phyloP scores from a whole-genome alignment of 164 flowering plant species.

The Tetrastigma voinierianum region DNA sequence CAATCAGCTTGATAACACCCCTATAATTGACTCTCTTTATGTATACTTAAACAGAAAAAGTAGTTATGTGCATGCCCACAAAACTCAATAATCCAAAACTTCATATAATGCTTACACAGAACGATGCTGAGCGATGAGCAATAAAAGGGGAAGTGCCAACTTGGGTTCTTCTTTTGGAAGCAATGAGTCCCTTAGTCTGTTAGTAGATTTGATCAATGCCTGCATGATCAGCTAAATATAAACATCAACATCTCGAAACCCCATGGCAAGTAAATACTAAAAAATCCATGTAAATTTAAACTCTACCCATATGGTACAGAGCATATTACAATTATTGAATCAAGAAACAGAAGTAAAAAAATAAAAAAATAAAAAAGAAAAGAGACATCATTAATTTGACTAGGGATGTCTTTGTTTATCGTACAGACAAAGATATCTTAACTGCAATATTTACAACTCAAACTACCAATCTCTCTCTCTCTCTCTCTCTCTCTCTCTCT shows the following conservation, averaged over 20 bases:
- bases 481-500: too few species aligned
- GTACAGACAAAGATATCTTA: too few species aligned
- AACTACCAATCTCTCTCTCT: too few species aligned
- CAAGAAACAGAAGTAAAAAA: background rate
- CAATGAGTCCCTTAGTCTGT: constrained; percentile 83
- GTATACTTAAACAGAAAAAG: background rate
- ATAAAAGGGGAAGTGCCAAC: constrained; percentile 87
- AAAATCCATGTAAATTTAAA: background rate
- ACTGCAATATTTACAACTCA: too few species aligned
- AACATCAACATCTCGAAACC: background rate
- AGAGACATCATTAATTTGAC: too few species aligned
- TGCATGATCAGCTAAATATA: constrained; percentile 29
- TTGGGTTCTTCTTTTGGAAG: constrained; percentile 96
- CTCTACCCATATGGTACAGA: too few species aligned
- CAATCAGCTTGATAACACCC: background rate
- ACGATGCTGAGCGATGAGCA: constrained; percentile 94
- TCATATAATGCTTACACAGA: constrained; percentile 69
- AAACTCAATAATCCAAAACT: background rate
- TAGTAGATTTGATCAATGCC: constrained; percentile 90
- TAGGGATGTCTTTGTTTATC: too few species aligned
- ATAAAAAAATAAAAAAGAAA: too few species aligned
- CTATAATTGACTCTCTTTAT: background rate
- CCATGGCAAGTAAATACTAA: background rate
- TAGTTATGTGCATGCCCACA: too few species aligned
- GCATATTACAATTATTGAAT: background rate